Evolutionary conservation across 768 basidiomycete genomes (phyloP), one percentile per base, ranked within the genome.

Genomic region (Amanita rimosa): DNA sequence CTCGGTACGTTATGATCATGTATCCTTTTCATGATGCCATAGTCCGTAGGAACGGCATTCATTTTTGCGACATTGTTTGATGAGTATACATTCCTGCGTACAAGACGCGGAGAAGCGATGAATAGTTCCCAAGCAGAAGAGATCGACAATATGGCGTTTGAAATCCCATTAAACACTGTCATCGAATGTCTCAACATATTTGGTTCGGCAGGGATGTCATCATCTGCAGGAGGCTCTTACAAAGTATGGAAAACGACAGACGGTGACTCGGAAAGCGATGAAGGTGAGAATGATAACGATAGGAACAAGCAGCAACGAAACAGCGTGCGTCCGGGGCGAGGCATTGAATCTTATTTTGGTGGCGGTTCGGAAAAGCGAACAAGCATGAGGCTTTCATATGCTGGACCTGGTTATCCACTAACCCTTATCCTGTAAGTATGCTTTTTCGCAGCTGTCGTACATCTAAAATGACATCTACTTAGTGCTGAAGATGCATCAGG

Each of bases 141-240:
- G 16, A 51, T 46, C 8, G 63, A 69, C 19, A 72, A 67, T 46
- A 63, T 69, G 2, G 73, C 78, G 0, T 86, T 97, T 57, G 90
- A 94, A 62, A 75, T 99, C 49, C 85, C 85, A 2, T 76, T 99
- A 34, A 76, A 79, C 60, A 83, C 82, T 3, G 67, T 97, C 44
- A 76, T 96, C 52, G 92, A 96, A 54, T 93, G 89, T 57, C 71
- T 99, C 27, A 94, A 95, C 57, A 83, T 97, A 48, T 97, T 94
- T 57, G 94, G 95, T 24, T 87, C 91, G 9, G 88, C 85, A 1
- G 72, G 76, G 10, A 63, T 70, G 34, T 58, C 64, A 27, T 58
- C 61, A 22, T 55, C 54, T 51, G 60, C n/a, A 57, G 46, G 42
- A 50, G 48, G 33, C 57, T 54, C 7, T 65, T 54, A 78, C 36